Percentiles rank a stretch among this genome's conserved stretches.
Evolutionary conservation across 768 basidiomycete species (phyloP).

Genomic region (Trametes cubensis): DNA sequence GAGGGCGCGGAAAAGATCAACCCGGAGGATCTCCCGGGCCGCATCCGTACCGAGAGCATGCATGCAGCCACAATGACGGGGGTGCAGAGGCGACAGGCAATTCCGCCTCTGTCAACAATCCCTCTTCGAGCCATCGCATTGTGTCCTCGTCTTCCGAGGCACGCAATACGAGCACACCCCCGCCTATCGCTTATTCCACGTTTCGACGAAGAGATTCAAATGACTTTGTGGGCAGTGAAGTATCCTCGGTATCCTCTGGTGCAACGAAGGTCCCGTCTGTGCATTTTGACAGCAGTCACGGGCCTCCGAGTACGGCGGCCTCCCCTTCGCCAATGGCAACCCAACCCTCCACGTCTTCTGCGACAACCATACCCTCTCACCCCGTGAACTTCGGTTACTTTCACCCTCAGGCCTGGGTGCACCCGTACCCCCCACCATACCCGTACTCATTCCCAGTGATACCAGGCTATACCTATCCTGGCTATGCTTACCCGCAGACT

Average conservation of each 20-base stretch:
- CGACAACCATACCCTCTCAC: slow-evolving; percentile 36
- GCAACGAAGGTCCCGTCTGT: slow-evolving; percentile 19
- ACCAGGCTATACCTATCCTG: slow-evolving; percentile 42
- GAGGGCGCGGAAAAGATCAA: slow-evolving; percentile 42
- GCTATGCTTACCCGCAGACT: slow-evolving; percentile 3
- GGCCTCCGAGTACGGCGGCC: slow-evolving; percentile 36
- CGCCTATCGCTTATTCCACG: background rate
- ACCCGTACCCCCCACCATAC: slow-evolving; percentile 51
- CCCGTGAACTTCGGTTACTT: slow-evolving; percentile 42
- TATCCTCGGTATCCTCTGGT: slow-evolving; percentile 17
- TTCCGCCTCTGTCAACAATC: too few species aligned
- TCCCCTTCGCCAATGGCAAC: slow-evolving; percentile 41
- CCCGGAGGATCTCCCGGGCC: slow-evolving; percentile 35
- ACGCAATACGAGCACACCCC: background rate
- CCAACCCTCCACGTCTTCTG: slow-evolving; percentile 38
- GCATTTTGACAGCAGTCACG: slow-evolving; percentile 28
- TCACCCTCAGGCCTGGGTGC: slow-evolving; percentile 53
- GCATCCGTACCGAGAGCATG: slow-evolving; percentile 6
- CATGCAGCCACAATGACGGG: too few species aligned
- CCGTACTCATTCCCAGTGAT: slow-evolving; percentile 57
- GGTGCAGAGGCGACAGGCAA: too few species aligned
- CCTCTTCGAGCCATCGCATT: background rate
- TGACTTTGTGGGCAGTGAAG: background rate
- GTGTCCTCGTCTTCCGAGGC: background rate
- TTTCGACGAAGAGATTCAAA: background rate